Percentiles rank a stretch among this genome's conserved stretches.
These are phyloP conservation scores for Globisporangium cylindrosporum DNA, from an alignment of 352 stramenopile species.

Conservation along the genomic window DNA sequence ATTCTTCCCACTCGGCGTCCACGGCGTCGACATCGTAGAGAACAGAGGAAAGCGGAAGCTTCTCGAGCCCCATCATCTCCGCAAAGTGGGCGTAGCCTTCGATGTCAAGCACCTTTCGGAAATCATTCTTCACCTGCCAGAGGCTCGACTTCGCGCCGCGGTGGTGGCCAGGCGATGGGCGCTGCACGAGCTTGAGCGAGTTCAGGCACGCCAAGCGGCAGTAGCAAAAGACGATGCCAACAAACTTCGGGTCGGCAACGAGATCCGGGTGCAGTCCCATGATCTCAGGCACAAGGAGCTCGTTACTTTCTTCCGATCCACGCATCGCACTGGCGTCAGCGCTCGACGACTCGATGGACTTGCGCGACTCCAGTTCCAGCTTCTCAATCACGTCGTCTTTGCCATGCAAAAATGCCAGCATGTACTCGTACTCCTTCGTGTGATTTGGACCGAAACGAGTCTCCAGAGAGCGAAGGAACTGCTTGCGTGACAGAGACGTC, in stretches of 20 bases:
- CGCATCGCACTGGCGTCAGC: background rate
- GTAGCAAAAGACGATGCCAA: constrained; percentile 82
- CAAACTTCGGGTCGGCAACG: constrained; percentile 68
- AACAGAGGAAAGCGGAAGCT: constrained; percentile 14
- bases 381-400: constrained; percentile 67
- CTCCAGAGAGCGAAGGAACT: constrained; percentile 77
- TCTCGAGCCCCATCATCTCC: constrained; percentile 76
- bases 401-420: constrained; percentile 75
- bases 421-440: constrained; percentile 58
- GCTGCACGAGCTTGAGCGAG: constrained; percentile 75
- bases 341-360: constrained; percentile 22
- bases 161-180: constrained; percentile 40
- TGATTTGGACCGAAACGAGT: constrained; percentile 56
- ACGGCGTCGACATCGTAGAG: constrained; percentile 32
- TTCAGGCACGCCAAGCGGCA: constrained; percentile 80
- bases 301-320: constrained; percentile 9
- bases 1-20: constrained; percentile 84
- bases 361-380: constrained; percentile 49
- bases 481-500: constrained; percentile 67
- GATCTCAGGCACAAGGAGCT: constrained; percentile 63
- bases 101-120: constrained; percentile 73
- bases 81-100: constrained; percentile 68
- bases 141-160: constrained; percentile 68
- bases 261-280: constrained; percentile 77
- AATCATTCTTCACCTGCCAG: constrained; percentile 83